phyloP scores from a whole-genome alignment of 2,329 filamentous ascomycete species.

The Emergomyces africanus region DNA sequence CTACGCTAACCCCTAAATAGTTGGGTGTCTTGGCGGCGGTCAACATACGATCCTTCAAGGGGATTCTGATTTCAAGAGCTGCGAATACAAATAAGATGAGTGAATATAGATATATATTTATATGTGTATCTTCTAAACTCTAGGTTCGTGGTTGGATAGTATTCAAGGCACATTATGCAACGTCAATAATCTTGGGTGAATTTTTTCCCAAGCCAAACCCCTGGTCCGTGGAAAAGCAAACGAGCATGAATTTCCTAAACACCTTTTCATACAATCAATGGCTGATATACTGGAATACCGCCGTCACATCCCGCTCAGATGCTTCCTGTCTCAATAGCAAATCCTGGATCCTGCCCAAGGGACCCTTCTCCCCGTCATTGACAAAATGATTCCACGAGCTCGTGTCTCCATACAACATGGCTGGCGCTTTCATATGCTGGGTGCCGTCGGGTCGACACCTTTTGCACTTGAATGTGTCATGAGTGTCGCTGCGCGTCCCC shows the following conservation, averaged over 20 bases:
- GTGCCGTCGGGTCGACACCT: slow-evolving; percentile 77
- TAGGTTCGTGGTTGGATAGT: background rate
- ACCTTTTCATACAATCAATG: slow-evolving; percentile 45
- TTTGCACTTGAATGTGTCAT: slow-evolving; percentile 98
- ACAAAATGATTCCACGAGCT: slow-evolving; percentile 99
- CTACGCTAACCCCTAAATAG: background rate
- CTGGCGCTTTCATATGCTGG: slow-evolving; percentile 79
- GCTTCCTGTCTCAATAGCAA: slow-evolving; percentile 77
- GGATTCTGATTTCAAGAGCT: background rate
- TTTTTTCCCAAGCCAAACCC: background rate
- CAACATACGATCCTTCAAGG: background rate
- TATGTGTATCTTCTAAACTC: background rate
- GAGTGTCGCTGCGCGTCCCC: slow-evolving; percentile 79
- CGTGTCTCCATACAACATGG: slow-evolving; percentile 94
- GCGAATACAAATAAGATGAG: background rate
- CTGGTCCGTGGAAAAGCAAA: background rate
- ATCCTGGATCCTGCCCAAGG: slow-evolving; percentile 75
- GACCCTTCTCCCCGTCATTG: slow-evolving; percentile 55
- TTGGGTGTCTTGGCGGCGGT: background rate
- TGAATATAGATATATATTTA: too few relatives aligned
- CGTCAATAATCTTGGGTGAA: background rate
- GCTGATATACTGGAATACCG: slow-evolving; percentile 97
- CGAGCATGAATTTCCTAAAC: background rate
- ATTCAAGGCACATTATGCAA: background rate
- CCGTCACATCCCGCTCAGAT: slow-evolving; percentile 66